Evolutionary conservation across 1,139 yeast genomes (phyloP).

Genomic region (Yamadazyma oceani): DNA sequence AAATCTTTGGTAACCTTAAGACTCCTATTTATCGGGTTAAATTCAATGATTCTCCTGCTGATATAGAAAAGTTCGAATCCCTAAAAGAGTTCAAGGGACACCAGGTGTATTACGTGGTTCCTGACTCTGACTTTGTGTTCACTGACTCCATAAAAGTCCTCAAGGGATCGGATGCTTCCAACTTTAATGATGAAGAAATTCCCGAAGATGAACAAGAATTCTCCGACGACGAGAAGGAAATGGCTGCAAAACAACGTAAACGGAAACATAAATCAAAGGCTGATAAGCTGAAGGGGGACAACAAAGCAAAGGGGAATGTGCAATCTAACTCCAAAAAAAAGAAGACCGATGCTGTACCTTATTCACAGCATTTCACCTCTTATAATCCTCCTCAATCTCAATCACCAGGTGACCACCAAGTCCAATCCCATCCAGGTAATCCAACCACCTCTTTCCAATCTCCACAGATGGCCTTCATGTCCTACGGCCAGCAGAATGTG

Average conservation of each 20-base stretch:
- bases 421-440: too few species aligned
- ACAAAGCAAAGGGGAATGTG: constrained; percentile 8
- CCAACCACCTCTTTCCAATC: constrained; percentile 14
- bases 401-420: too few species aligned
- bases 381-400: constrained; percentile 8
- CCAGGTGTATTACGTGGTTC: constrained; percentile 73
- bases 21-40: constrained; percentile 81
- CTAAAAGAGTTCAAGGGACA: constrained; percentile 52
- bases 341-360: neutral
- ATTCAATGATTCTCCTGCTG: constrained; percentile 52
- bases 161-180: constrained; percentile 94
- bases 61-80: constrained; percentile 16
- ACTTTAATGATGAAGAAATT: constrained; percentile 90
- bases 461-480: constrained; percentile 10
- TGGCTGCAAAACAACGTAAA: constrained; percentile 55
- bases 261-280: constrained; percentile 49
- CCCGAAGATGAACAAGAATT: constrained; percentile 93
- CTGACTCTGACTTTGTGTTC: constrained; percentile 74
- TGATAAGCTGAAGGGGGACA: constrained; percentile 16
- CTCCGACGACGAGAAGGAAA: constrained; percentile 88
- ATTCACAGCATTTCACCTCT: constrained; percentile 6
- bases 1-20: constrained; percentile 87
- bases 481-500: too few species aligned
- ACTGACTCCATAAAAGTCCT: constrained; percentile 68
- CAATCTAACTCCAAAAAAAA: neutral